A percentile compares a stretch with the other conserved stretches of the same genome.
Evolutionary conservation across 139 green algal genomes (phyloP).

Genomic region (Monoraphidium neglectum): DNA sequence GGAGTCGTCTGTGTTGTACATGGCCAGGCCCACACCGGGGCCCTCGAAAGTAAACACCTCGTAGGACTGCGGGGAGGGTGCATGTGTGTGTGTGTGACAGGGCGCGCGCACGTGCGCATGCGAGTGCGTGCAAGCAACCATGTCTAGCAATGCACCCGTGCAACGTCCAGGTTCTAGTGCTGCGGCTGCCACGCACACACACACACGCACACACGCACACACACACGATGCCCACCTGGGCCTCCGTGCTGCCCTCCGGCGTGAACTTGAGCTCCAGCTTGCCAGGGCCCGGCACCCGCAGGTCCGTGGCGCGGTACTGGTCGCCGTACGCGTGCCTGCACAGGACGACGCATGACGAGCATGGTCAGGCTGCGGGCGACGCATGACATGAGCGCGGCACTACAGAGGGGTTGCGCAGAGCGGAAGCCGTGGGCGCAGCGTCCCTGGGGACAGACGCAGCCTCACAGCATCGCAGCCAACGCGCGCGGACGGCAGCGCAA

Average conservation of each 20-base stretch:
- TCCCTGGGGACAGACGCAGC: too few species aligned
- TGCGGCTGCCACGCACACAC: background rate
- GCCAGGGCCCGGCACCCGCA: constrained; percentile 73
- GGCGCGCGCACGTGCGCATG: too few species aligned
- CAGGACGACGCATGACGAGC: too few species aligned
- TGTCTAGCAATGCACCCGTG: background rate
- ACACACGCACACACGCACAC: background rate
- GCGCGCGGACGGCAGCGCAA: too few species aligned
- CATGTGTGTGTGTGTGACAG: too few species aligned
- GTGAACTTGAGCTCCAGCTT: constrained; percentile 85
- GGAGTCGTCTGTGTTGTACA: constrained; percentile 97
- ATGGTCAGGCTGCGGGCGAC: too few species aligned
- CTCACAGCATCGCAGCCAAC: too few species aligned
- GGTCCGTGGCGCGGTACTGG: constrained; percentile 95
- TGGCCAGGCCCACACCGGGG: constrained; percentile 71
- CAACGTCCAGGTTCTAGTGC: too few species aligned
- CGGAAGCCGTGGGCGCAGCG: too few species aligned
- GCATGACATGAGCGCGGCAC: too few species aligned
- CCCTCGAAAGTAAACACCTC: constrained; percentile 78
- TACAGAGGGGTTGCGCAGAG: too few species aligned
- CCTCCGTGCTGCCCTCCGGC: constrained; percentile 46
- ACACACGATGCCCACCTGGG: constrained; percentile 12
- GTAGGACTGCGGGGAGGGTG: constrained; percentile 39
- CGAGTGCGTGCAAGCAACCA: too few species aligned
- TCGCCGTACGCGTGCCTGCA: constrained; percentile 97